Percentiles rank a stretch among this genome's conserved stretches.
These are phyloP conservation scores for Cytospora paraplurivora DNA, from an alignment of 2,329 filamentous ascomycete genomes.

Conservation along the genomic window DNA sequence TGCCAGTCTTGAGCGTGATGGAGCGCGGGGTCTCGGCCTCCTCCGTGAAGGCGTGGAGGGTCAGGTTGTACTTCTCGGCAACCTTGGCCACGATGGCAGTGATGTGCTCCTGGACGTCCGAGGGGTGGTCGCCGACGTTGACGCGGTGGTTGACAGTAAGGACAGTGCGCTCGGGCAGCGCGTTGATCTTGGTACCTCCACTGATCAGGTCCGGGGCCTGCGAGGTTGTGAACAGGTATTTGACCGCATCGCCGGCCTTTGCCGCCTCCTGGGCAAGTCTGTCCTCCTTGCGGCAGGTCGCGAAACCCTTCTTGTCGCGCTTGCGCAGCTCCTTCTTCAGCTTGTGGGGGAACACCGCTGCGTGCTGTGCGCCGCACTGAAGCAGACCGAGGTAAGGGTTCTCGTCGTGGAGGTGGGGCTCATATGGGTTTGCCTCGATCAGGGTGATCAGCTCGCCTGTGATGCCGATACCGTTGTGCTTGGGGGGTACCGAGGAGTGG, in stretches of 20 bases:
- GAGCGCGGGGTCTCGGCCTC: conserved; percentile 39
- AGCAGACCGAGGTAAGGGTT: conserved; percentile 45
- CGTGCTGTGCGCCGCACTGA: conserved; percentile 48
- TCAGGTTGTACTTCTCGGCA: conserved; percentile 58
- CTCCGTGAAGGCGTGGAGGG: conserved; percentile 52
- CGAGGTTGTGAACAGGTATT: conserved; percentile 64
- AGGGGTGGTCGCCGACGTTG: conserved; percentile 56
- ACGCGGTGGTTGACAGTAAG: conserved; percentile 64
- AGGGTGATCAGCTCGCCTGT: conserved; percentile 45
- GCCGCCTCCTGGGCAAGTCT: conserved; percentile 52
- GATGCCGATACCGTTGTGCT: conserved; percentile 58
- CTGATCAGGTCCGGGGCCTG: conserved; percentile 62
- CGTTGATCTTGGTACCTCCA: conserved; percentile 69
- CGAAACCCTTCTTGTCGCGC: conserved; percentile 32
- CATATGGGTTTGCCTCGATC: conserved; percentile 51
- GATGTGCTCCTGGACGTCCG: conserved; percentile 54
- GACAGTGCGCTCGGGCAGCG: conserved; percentile 62
- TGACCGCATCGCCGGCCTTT: conserved; percentile 41
- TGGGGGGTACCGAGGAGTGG: conserved; percentile 60
- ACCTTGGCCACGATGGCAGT: conserved; percentile 50
- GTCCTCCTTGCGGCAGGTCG: conserved; percentile 38
- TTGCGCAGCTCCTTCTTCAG: conserved; percentile 44
- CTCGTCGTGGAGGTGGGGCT: conserved; percentile 42
- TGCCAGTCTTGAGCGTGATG: conserved; percentile 45
- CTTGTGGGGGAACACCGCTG: conserved; percentile 47